Evolutionary conservation across 129 eudicot genomes (phyloP), one percentile per base, ranked within the genome.

Genomic region (Flaveria sonorensis): DNA sequence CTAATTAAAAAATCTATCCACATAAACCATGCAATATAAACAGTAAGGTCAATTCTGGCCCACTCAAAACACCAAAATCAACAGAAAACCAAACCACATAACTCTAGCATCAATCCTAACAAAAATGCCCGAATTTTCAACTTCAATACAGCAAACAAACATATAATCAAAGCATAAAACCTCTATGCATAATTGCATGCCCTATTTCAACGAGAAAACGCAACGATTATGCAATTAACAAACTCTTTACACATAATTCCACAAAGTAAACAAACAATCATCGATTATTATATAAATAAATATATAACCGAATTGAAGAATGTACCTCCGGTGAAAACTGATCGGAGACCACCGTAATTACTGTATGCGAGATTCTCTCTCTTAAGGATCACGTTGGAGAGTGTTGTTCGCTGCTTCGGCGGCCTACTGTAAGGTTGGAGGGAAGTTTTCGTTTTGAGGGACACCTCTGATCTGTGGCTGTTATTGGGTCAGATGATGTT

Each of bases 181-280:
- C 59, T 77, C 47, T 43, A 11, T 68, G 81, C 81, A 77, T 77
- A 50, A 66, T 10, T 77, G 81, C 81, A 77, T 77, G 61, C 74
- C 67, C 67, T 66, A 28, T 51, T 56, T 51, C 74, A 39, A 66
- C 42, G 74, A 77, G 8, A 40, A 20, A 40, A 13, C 73, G 36
- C 61, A 3, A 64, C 46, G 14, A 48, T 46, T 19, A 64, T 48
- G 53, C 21, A 42, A 73, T 48, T 39, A 36, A 14, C 55, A 16
- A 53, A 51, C 62, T 20, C 40, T 39, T 74, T 59, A 14, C 21
- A 66, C 43, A 52, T 1, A 55, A 32, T 52, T 66, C 6, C n/a
- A 77, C 81, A 68, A 68, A 39, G 19, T 40, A 65, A 66, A 50
- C 70, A 67, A 66, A 21, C 55, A 28, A 70, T 43, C 20, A 11